Evolutionary conservation across 2,329 filamentous ascomycete species (phyloP), one percentile per base, ranked within the genome.

Genomic region (Phialophora expanda): DNA sequence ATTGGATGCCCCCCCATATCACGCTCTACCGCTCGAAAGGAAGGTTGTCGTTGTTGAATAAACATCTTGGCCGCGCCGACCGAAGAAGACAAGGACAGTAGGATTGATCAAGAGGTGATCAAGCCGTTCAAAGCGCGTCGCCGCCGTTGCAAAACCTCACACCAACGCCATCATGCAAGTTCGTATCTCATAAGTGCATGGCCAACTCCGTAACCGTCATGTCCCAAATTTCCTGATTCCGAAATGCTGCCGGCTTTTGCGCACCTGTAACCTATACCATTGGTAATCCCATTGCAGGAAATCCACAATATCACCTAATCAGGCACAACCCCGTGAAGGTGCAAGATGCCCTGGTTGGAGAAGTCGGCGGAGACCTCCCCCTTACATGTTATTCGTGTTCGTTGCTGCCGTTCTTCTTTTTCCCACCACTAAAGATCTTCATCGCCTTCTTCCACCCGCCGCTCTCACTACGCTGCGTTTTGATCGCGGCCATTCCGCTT

Each of bases 381-480:
- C 7, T 34, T 41, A 32, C 58, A 24, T 61, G 41, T 62, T 51
- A 61, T 17, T 68, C 69, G 63, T 73, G 71, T 41, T 65, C 56
- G 26, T 41, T 65, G 68, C 73, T 71, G 50, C 66, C 68, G 11
- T 50, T 66, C 63, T 68, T 70, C 65, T 73, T 75, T 59, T 72
- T 73, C 68, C 73, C 53, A 50, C 66, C 65, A 28, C 70, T 62
- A 50, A 72, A 69, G n/a, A 84, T 73, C 71, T 82, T 83, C 76
- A 82, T 79, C 2, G 81, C 81, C 70, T 83, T 83, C 74, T 82
- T 84, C 81, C 82, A 84, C 4, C 81, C 78, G 70, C 82, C 82
- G 57, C 71, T 73, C 55, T 73, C 71, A 32, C 70, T 83, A 79
- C 66, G 78, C 73, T 66, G 79, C 77, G 66, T 72, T 71, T 72